phyloP scores from a whole-genome alignment of 352 stramenopile genomes.

The Phytophthora europaea region DNA sequence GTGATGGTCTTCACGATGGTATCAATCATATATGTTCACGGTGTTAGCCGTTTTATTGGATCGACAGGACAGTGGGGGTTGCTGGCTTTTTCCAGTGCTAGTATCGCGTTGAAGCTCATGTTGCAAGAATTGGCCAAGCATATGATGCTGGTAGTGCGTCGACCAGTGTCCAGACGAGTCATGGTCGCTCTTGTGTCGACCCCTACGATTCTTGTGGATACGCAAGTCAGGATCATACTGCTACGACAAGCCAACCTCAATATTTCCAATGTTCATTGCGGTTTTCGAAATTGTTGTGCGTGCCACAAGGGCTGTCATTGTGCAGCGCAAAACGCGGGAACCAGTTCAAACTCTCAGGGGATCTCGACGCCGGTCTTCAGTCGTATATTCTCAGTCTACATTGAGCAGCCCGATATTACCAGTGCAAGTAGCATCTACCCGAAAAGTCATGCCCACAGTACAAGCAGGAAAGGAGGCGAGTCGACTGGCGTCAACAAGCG shows the following conservation, averaged over 20 bases:
- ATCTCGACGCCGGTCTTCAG: slow-evolving; percentile 4
- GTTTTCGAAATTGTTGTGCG: slow-evolving; percentile 38
- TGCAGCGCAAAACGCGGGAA: slow-evolving; percentile 11
- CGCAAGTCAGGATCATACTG: slow-evolving; percentile 47
- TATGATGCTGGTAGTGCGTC: slow-evolving; percentile 11
- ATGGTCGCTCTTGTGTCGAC: slow-evolving; percentile 37
- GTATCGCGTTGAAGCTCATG: slow-evolving; percentile 29
- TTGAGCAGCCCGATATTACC: not conserved
- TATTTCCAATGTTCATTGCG: slow-evolving; percentile 30
- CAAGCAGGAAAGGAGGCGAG: not conserved
- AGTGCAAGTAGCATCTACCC: not conserved
- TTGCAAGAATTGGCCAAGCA: slow-evolving; percentile 30
- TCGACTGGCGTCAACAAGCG: not conserved
- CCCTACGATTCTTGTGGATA: slow-evolving; percentile 51
- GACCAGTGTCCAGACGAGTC: slow-evolving; percentile 14
- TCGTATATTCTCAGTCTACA: not conserved
- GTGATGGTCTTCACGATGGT: slow-evolving; percentile 10
- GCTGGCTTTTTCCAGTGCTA: slow-evolving; percentile 11
- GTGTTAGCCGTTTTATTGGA: slow-evolving; percentile 8
- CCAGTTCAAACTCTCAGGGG: not conserved
- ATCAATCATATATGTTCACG: slow-evolving; percentile 30
- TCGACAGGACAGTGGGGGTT: slow-evolving; percentile 14
- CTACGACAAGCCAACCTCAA: slow-evolving; percentile 33
- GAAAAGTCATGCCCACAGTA: not conserved
- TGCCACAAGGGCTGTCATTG: slow-evolving; percentile 26